Evolutionary conservation across 129 eudicot species (phyloP).

Genomic region (Helianthus tuberosus): DNA sequence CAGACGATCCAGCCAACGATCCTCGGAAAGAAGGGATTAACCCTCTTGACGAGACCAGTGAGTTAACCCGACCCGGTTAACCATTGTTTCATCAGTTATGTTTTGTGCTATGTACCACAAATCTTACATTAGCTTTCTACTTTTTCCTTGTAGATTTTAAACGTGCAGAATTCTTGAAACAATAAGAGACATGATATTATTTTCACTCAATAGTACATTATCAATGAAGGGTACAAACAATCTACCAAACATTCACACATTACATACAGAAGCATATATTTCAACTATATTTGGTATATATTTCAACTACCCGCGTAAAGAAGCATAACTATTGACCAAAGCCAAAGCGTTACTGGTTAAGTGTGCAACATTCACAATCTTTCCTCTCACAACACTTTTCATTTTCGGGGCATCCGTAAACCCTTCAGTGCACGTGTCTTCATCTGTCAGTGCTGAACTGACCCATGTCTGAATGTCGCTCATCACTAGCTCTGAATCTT

Average conservation of each 20-base stretch:
- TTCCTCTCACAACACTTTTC: conserved; percentile 49
- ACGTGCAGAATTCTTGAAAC: neutral
- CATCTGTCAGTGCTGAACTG: conserved; percentile 61
- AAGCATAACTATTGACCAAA: conserved; percentile 54
- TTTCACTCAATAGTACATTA: neutral
- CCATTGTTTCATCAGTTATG: too few relatives aligned
- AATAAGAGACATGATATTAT: neutral
- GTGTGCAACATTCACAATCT: conserved; percentile 50
- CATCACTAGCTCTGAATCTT: conserved; percentile 24
- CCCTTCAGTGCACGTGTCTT: conserved; percentile 61
- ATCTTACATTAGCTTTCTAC: too few relatives aligned
- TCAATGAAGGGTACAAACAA: neutral
- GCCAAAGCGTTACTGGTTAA: conserved; percentile 64
- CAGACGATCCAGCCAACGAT: too few relatives aligned
- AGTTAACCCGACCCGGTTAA: too few relatives aligned
- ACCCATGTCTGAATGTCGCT: conserved; percentile 65
- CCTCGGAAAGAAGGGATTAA: too few relatives aligned
- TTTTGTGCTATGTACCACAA: too few relatives aligned
- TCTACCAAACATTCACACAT: neutral
- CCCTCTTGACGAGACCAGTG: too few relatives aligned
- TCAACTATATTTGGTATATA: too few relatives aligned
- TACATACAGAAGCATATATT: too few relatives aligned
- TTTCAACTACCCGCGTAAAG: neutral
- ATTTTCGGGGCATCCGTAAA: conserved; percentile 39
- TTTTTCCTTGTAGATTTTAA: too few relatives aligned